These are phyloP conservation scores for Tetrapisispora pingtungensis DNA, from an alignment of 805 yeast genomes.

Conservation along the genomic window DNA sequence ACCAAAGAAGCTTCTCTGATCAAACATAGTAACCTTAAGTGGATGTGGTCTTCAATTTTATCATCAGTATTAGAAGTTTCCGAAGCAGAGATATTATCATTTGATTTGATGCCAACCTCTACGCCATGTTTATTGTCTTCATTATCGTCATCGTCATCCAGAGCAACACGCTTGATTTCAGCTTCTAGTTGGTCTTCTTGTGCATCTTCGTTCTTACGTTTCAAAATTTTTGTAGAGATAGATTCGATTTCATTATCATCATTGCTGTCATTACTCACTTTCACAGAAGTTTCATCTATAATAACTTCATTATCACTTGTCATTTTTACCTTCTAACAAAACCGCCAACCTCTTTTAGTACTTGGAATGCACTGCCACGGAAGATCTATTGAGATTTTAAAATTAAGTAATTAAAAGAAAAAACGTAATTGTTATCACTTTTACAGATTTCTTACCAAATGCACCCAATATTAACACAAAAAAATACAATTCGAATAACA, in stretches of 20 bases:
- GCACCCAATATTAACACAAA: no score
- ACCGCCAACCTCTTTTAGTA: no score
- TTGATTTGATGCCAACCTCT: background rate
- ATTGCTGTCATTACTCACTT: background rate
- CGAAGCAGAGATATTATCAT: no score
- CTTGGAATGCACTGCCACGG: no score
- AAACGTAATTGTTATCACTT: no score
- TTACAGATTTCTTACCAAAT: no score
- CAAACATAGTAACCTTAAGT: slow-evolving; percentile 63
- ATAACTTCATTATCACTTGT: background rate
- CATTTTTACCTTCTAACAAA: no score
- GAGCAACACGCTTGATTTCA: slow-evolving; percentile 56
- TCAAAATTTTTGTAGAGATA: slow-evolving; percentile 31
- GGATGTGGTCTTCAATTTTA: slow-evolving; percentile 43
- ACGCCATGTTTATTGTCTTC: background rate
- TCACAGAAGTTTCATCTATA: background rate
- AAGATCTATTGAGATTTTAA: no score
- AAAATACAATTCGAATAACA: no score
- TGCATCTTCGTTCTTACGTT: slow-evolving; percentile 60
- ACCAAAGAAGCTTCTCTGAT: slow-evolving; percentile 66
- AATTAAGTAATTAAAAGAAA: no score
- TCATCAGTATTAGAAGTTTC: background rate
- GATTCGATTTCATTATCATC: background rate
- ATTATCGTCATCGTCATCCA: slow-evolving; percentile 39
- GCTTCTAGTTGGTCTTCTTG: slow-evolving; percentile 35